Evolutionary conservation across 2,329 filamentous ascomycete genomes (phyloP), one percentile per base, ranked within the genome.

Genomic region (Huntiella bhutanensis): DNA sequence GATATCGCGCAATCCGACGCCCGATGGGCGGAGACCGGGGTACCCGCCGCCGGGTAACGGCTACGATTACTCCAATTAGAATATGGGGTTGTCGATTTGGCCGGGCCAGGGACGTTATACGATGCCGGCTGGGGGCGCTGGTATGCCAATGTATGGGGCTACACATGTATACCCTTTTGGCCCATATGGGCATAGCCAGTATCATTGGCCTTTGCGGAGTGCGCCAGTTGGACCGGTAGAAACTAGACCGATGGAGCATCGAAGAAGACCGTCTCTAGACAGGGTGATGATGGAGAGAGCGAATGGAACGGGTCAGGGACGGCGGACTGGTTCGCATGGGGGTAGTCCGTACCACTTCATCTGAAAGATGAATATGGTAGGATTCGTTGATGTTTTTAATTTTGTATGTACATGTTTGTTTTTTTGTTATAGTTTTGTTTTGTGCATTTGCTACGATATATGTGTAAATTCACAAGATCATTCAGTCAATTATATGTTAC

Each of bases 1-100:
- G n/a, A 74, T 70, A 34, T 68, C 69, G 34, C 67, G 69, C 53
- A 75, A 74, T 57, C 67, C 70, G 53, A 70, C 66, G 17, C 62
- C 67, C 2, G 71, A 75, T 47, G 70, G 75, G 38, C 48, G 48
- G 15, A 52, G 64, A 44, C 67, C 69, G 47, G 64, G 65, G 52
- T 69, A 73, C 51, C 45, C 48, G 19, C 39, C 43, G 16, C 15
- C 45, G 32, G 48, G 48, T 35, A 47, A 45, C 41, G 45, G 48
- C 45, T 50, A 47, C 33, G 48, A 45, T 45, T 50, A 50, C 44
- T 45, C 48, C 41, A 47, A 50, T 38, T 50, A 50, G 48, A 44
- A 45, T 34, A 11, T 45, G 44, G 44, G 48, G 15, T 22, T 44
- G 19, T 49, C 33, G 41, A 39, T 40, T 33, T 37, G 34, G 40